Evolutionary conservation across 768 basidiomycete genomes (phyloP).

Genomic region (Pisolithus tinctorius): DNA sequence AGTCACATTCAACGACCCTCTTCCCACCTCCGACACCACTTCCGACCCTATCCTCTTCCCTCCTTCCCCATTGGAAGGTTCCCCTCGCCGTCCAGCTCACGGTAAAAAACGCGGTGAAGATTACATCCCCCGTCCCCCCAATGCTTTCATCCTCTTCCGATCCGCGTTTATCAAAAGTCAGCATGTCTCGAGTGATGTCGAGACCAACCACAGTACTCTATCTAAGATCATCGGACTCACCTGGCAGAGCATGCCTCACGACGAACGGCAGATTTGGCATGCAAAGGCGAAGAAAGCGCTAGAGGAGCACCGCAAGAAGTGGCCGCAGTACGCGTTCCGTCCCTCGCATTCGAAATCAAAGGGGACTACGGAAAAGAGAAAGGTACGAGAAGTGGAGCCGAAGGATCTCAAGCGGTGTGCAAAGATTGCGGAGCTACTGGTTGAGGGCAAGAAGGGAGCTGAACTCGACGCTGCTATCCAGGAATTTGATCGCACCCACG

Average conservation of each 20-base stretch:
- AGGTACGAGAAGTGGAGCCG: slow-evolving; percentile 31
- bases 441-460: slow-evolving; percentile 57
- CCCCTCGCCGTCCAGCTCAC: slow-evolving; percentile 44
- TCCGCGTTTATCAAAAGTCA: slow-evolving; percentile 76
- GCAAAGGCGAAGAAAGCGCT: slow-evolving; percentile 64
- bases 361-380: slow-evolving; percentile 27
- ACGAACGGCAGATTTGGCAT: slow-evolving; percentile 76
- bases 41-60: slow-evolving; percentile 56
- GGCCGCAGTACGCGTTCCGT: slow-evolving; percentile 70
- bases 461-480: slow-evolving; percentile 57
- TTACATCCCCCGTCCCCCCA: slow-evolving; percentile 79
- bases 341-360: slow-evolving; percentile 42
- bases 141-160: slow-evolving; percentile 84
- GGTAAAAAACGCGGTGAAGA: slow-evolving; percentile 65
- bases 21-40: slow-evolving; percentile 28
- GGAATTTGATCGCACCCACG: slow-evolving; percentile 46
- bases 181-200: slow-evolving; percentile 69
- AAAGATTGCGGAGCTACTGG: slow-evolving; percentile 63
- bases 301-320: slow-evolving; percentile 65
- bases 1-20: slow-evolving; percentile 47
- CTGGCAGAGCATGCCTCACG: slow-evolving; percentile 71
- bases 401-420: slow-evolving; percentile 56
- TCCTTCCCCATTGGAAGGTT: slow-evolving; percentile 28
- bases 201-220: slow-evolving; percentile 77
- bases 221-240: slow-evolving; percentile 82